phyloP scores from a whole-genome alignment of 495 filamentous ascomycete species.

The Penicillium cosmopolitanum region DNA sequence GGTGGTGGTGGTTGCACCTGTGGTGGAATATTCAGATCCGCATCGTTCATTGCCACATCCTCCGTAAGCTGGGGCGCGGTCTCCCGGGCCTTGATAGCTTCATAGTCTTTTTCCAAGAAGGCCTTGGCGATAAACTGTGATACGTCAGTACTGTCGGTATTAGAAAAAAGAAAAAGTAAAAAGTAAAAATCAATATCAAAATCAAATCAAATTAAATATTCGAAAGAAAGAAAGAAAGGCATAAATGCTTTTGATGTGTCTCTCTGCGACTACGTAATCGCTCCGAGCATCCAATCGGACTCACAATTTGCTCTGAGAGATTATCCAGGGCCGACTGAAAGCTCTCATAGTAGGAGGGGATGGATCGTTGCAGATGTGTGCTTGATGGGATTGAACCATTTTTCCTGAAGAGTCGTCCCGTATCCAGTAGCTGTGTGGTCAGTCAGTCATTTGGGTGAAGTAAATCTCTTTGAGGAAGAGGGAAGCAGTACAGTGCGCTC shows the following conservation, averaged over 20 bases:
- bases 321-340: conserved; percentile 55
- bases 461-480: conserved; percentile 1
- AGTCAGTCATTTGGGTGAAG: conserved; percentile 17
- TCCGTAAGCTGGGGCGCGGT: conserved; percentile 31
- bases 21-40: conserved; percentile 16
- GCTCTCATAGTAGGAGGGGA: conserved; percentile 48
- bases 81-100: conserved; percentile 42
- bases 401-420: conserved; percentile 50
- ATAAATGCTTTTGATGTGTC: background rate
- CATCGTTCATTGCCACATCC: conserved; percentile 40
- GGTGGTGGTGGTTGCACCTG: conserved; percentile 19
- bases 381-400: conserved; percentile 40
- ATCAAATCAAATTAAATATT: background rate
- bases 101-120: conserved; percentile 51
- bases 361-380: conserved; percentile 43
- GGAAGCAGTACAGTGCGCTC: conserved; percentile 47
- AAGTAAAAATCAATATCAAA: conserved; percentile 12
- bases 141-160: conserved; percentile 22
- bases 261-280: background rate
- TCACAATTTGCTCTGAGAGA: conserved; percentile 56
- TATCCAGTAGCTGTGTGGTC: conserved; percentile 50
- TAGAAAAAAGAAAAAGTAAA: conserved; percentile 9
- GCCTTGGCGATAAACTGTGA: conserved; percentile 50
- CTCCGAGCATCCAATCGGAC: conserved; percentile 23
- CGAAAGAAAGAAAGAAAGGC: background rate